Percentiles rank a stretch among this genome's conserved stretches.
Conservation (phyloP, 495 filamentous ascomycete species). For the Xylaria palmicola region DNA sequence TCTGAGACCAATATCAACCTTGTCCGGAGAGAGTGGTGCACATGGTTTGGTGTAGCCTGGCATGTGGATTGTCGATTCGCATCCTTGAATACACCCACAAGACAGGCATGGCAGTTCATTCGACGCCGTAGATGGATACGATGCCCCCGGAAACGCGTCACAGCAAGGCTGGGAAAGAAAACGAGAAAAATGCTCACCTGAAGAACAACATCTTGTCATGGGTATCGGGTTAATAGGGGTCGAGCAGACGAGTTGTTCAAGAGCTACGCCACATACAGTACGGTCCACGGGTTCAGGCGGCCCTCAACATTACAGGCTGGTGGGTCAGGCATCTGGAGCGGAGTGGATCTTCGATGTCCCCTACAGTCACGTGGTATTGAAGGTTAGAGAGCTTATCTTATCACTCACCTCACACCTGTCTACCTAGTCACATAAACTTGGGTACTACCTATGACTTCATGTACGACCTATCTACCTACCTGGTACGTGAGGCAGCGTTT, state of each 20-base stretch:
- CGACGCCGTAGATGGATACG: neutral
- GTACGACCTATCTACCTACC: too few species aligned
- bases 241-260: neutral
- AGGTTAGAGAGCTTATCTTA: constrained; percentile 9
- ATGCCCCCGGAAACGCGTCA: neutral
- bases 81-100: neutral
- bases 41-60: neutral
- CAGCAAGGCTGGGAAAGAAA: neutral
- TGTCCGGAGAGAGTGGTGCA: neutral
- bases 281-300: too few species aligned
- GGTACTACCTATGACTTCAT: neutral
- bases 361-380: neutral
- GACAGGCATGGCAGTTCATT: too few species aligned
- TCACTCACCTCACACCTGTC: constrained; percentile 2
- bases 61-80: neutral
- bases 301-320: neutral
- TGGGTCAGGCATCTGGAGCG: neutral
- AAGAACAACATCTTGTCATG: constrained; percentile 17
- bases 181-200: constrained; percentile 7
- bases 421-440: too few species aligned
- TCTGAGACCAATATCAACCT: too few species aligned
- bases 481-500: too few species aligned
- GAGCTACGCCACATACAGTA: neutral
- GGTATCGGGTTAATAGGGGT: neutral
- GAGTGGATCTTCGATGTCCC: neutral